Percentiles rank a stretch among this genome's conserved stretches.
These are phyloP conservation scores for Lepidopterella palustris DNA, from an alignment of 495 filamentous ascomycete genomes.

Conservation along the genomic window DNA sequence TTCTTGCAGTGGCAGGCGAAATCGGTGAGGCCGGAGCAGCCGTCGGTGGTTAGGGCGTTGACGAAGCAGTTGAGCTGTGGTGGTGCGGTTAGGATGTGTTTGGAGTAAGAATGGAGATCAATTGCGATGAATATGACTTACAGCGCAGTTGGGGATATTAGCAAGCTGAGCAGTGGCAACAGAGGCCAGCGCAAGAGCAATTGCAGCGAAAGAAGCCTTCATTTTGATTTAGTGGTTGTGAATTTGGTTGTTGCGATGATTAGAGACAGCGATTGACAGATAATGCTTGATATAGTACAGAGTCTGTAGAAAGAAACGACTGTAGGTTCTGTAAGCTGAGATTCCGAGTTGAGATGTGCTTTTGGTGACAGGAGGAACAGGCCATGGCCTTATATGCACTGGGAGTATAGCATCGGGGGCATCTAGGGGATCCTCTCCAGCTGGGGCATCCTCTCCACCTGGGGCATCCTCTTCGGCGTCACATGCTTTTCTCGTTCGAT, in stretches of 20 bases:
- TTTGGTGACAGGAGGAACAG: not conserved
- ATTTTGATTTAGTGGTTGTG: constrained; percentile 32
- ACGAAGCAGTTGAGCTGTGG: constrained; percentile 44
- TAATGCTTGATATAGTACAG: not conserved
- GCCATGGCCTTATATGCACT: constrained; percentile 13
- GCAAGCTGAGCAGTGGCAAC: constrained; percentile 41
- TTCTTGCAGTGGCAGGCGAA: constrained; percentile 50
- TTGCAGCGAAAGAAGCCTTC: constrained; percentile 37
- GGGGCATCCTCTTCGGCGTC: constrained; percentile 9
- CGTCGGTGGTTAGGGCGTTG: constrained; percentile 38
- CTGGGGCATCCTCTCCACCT: too few species aligned
- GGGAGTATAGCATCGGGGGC: not conserved
- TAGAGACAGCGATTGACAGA: constrained; percentile 10
- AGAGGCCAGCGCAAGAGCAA: constrained; percentile 37
- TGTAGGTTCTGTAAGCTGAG: constrained; percentile 10
- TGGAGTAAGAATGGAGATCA: not conserved
- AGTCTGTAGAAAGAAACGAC: constrained; percentile 8
- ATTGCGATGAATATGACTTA: constrained; percentile 22
- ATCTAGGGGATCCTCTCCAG: too few species aligned
- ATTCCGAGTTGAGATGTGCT: constrained; percentile 1
- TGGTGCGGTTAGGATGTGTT: not conserved
- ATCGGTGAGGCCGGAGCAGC: constrained; percentile 42
- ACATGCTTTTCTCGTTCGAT: constrained; percentile 12
- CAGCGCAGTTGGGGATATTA: constrained; percentile 43
- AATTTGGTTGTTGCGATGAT: not conserved